Evolutionary conservation across 495 filamentous ascomycete genomes (phyloP).

Genomic region (Penicillium angulare): DNA sequence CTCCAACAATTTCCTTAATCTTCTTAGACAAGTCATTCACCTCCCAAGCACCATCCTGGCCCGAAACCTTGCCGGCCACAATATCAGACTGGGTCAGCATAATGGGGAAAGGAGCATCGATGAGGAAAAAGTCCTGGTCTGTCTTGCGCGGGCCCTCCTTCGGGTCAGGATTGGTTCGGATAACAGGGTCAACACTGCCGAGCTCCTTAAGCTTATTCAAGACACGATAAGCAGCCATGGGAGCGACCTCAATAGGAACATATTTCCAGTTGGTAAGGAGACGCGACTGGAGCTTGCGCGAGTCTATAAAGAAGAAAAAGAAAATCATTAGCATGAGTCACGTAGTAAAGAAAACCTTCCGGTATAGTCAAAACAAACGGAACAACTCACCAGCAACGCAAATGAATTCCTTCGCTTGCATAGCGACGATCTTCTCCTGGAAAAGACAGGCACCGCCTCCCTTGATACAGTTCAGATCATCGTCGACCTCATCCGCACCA

Average conservation of each 20-base stretch:
- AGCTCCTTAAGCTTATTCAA: slow-evolving; percentile 64
- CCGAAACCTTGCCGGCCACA: slow-evolving; percentile 41
- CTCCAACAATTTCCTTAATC: slow-evolving; percentile 81
- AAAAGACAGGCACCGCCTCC: slow-evolving; percentile 95
- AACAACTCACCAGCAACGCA: slow-evolving; percentile 74
- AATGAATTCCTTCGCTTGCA: slow-evolving; percentile 81
- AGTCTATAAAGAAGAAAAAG: slow-evolving; percentile 51
- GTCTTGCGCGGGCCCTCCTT: slow-evolving; percentile 86
- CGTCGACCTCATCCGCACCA: slow-evolving; percentile 96
- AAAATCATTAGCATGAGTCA: background rate
- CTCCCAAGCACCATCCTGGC: slow-evolving; percentile 65
- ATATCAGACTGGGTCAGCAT: slow-evolving; percentile 64
- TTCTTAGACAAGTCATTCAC: slow-evolving; percentile 66
- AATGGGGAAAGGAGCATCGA: slow-evolving; percentile 83
- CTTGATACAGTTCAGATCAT: slow-evolving; percentile 94
- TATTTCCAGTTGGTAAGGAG: slow-evolving; percentile 79
- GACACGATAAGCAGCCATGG: slow-evolving; percentile 71
- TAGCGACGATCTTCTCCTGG: slow-evolving; percentile 95
- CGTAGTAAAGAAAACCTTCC: background rate
- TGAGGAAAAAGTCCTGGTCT: slow-evolving; percentile 90
- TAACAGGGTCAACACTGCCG: slow-evolving; percentile 63
- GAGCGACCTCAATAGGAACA: slow-evolving; percentile 91
- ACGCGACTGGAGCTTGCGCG: slow-evolving; percentile 76
- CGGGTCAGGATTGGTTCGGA: slow-evolving; percentile 63
- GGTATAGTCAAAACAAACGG: too few relatives aligned